Percentiles rank a stretch among this genome's conserved stretches.
These are phyloP conservation scores for Chamaenerion angustifolium DNA, from an alignment of 345 rosid species.

Conservation along the genomic window DNA sequence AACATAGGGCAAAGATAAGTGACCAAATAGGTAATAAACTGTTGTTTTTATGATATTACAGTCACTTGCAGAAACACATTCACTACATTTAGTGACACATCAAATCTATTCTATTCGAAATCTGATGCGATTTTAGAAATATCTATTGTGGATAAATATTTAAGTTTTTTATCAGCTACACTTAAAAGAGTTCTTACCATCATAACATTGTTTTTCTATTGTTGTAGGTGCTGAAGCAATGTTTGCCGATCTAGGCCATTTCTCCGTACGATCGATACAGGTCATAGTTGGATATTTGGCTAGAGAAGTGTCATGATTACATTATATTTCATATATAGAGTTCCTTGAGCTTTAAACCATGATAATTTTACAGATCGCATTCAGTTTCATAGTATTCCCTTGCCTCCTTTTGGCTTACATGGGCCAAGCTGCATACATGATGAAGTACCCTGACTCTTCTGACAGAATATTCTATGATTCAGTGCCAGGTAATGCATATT, in stretches of 20 bases:
- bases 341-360: no score
- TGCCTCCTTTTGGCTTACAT: conserved; percentile 25
- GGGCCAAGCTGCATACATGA: conserved; percentile 28
- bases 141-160: neutral
- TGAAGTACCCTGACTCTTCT: conserved; percentile 11
- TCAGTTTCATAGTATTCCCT: conserved; percentile 17
- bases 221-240: conserved; percentile 22
- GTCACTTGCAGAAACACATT: no score
- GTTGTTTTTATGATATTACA: no score
- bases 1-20: no score
- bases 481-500: conserved; percentile 17
- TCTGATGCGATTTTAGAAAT: neutral
- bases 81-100: no score
- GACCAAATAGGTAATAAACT: no score
- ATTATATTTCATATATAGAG: neutral
- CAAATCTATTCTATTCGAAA: neutral
- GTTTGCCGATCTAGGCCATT: conserved; percentile 30
- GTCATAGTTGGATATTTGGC: neutral
- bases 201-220: no score
- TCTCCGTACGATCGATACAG: conserved; percentile 14
- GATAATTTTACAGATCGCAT: conserved; percentile 17
- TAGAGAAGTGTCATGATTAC: conserved; percentile 1
- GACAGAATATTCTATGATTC: conserved; percentile 18
- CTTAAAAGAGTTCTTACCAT: no score
- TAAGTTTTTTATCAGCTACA: neutral